phyloP scores from a whole-genome alignment of 108 stramenopile species.

The Bacterosira constricta region DNA sequence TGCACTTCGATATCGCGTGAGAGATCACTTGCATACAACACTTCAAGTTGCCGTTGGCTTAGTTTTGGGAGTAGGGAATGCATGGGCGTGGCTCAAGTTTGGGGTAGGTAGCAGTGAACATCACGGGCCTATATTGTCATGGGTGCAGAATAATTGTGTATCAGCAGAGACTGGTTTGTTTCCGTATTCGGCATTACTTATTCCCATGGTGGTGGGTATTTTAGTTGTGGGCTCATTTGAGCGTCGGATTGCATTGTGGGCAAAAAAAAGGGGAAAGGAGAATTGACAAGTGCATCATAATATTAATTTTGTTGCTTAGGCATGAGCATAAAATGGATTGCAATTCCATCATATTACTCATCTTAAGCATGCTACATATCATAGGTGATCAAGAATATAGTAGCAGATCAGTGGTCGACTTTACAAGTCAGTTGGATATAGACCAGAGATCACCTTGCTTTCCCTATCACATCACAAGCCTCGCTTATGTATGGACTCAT shows the following conservation, averaged over 20 bases:
- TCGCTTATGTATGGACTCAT: no score
- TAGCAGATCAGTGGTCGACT: no score
- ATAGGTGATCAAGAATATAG: no score
- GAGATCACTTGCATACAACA: constrained; percentile 63
- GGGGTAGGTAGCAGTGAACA: constrained; percentile 25
- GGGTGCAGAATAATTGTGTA: constrained; percentile 39
- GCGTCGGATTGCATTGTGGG: constrained; percentile 57
- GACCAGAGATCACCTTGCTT: no score
- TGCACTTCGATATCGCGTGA: constrained; percentile 70
- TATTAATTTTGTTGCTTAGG: no score
- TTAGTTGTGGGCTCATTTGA: constrained; percentile 80
- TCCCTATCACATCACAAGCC: no score
- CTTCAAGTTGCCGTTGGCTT: constrained; percentile 78
- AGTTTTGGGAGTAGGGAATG: constrained; percentile 62
- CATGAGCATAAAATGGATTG: no score
- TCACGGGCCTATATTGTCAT: constrained; percentile 22
- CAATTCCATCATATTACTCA: no score
- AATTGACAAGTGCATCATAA: no score
- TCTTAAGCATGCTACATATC: no score
- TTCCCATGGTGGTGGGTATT: constrained; percentile 72
- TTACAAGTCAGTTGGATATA: no score
- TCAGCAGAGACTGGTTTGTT: constrained; percentile 60
- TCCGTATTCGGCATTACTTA: constrained; percentile 48
- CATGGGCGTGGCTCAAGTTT: constrained; percentile 60
- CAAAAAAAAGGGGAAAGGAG: constrained; percentile 8